Evolutionary conservation across 176 grass and related monocot genomes (phyloP).

Genomic region (Pontederia paniculata): DNA sequence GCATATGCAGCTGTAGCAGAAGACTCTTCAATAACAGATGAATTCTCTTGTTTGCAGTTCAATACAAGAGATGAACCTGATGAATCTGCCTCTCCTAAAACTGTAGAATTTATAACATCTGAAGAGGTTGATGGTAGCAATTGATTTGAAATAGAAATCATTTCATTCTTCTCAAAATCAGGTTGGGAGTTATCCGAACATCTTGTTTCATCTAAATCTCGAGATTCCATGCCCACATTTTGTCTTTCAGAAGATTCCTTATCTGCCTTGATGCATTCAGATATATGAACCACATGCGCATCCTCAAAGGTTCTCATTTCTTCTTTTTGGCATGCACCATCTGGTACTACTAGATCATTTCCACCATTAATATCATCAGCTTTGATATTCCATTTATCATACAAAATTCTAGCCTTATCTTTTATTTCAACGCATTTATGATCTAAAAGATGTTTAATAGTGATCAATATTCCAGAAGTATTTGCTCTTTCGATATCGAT

Average conservation of each 20-base stretch:
- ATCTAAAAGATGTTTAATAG: conserved; percentile 31
- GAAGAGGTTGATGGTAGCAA: neutral
- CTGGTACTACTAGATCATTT: conserved; percentile 4
- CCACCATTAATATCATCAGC: conserved; percentile 8
- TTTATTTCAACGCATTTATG: conserved; percentile 32
- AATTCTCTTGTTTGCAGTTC: neutral
- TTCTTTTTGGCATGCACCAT: conserved; percentile 4
- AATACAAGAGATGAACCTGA: neutral
- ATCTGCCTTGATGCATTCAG: neutral
- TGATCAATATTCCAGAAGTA: conserved; percentile 28
- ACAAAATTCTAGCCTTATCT: conserved; percentile 35
- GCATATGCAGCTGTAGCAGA: conserved; percentile 3
- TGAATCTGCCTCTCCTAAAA: conserved; percentile 17
- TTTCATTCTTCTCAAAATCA: conserved; percentile 20
- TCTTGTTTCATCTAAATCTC: conserved; percentile 9
- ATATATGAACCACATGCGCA: neutral
- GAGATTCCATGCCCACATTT: conserved; percentile 10
- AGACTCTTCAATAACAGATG: conserved; percentile 1
- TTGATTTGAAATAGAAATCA: conserved; percentile 23
- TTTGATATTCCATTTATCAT: conserved; percentile 31
- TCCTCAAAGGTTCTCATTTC: conserved; percentile 7
- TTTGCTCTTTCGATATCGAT: conserved; percentile 16
- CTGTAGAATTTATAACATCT: conserved; percentile 4
- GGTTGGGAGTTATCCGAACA: conserved; percentile 3
- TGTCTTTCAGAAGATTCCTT: conserved; percentile 4